Evolutionary conservation across 352 stramenopile species (phyloP).

Genomic region (Phytophthora multivora): DNA sequence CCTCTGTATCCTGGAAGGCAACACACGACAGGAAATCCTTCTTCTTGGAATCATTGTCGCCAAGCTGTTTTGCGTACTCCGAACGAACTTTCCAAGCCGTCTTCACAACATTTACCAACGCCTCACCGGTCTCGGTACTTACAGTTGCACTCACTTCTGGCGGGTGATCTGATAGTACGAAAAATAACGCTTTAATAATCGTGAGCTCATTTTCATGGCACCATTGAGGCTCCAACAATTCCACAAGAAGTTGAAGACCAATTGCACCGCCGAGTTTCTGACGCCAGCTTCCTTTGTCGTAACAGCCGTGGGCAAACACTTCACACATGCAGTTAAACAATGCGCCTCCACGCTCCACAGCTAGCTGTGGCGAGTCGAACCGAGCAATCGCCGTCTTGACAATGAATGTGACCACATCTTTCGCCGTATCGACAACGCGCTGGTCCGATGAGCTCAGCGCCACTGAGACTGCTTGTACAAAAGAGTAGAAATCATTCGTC

Average conservation of each 20-base stretch:
- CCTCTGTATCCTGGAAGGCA: slow-evolving; percentile 83
- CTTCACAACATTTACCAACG: slow-evolving; percentile 59
- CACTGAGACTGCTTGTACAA: slow-evolving; percentile 65
- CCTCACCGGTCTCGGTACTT: slow-evolving; percentile 68
- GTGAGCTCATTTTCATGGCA: slow-evolving; percentile 88
- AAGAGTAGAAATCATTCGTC: slow-evolving; percentile 67
- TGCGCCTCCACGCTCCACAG: slow-evolving; percentile 62
- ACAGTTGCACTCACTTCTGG: slow-evolving; percentile 84
- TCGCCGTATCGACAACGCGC: slow-evolving; percentile 62
- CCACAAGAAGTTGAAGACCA: slow-evolving; percentile 70
- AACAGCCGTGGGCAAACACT: slow-evolving; percentile 84
- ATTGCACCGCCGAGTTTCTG: slow-evolving; percentile 81
- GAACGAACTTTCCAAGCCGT: slow-evolving; percentile 58
- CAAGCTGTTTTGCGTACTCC: slow-evolving; percentile 42
- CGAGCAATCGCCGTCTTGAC: slow-evolving; percentile 49
- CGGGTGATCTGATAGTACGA: slow-evolving; percentile 87
- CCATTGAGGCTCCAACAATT: slow-evolving; percentile 71
- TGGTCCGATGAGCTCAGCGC: slow-evolving; percentile 68
- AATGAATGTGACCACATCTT: slow-evolving; percentile 53
- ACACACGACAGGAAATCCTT: slow-evolving; percentile 74
- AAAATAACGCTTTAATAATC: slow-evolving; percentile 87
- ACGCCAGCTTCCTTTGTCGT: slow-evolving; percentile 87
- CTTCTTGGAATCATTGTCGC: slow-evolving; percentile 42
- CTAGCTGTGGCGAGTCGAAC: slow-evolving; percentile 41
- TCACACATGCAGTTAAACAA: slow-evolving; percentile 83